phyloP scores from a whole-genome alignment of 106 monocot species.

The Dendrobium officinale region DNA sequence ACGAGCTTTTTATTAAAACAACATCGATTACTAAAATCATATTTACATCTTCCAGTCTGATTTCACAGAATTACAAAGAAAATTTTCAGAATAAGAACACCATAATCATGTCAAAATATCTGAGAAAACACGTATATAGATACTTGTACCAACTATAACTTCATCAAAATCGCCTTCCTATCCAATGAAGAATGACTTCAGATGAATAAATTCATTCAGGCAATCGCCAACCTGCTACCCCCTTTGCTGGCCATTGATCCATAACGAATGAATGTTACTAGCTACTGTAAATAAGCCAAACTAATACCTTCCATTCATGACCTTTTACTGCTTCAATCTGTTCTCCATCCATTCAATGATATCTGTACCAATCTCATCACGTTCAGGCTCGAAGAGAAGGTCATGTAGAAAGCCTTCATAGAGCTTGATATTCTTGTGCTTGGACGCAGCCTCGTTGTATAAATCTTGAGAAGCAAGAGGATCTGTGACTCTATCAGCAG shows the following conservation, averaged over 20 bases:
- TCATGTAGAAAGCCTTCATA: slow-evolving; percentile 91
- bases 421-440: slow-evolving; percentile 67
- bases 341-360: slow-evolving; percentile 81
- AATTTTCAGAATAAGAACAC: background rate
- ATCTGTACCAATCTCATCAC: slow-evolving; percentile 54
- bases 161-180: background rate
- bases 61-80: background rate
- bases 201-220: background rate
- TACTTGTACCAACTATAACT: background rate
- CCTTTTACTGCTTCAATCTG: background rate
- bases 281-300: no score
- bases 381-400: slow-evolving; percentile 89
- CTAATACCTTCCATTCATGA: background rate
- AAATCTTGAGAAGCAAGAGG: slow-evolving; percentile 78
- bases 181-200: background rate
- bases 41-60: background rate
- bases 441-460: slow-evolving; percentile 61
- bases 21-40: slow-evolving; percentile 3
- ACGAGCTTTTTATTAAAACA: no score
- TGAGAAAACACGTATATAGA: background rate
- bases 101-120: background rate
- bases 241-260: background rate
- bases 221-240: background rate
- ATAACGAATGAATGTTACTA: no score
- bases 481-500: slow-evolving; percentile 81